Conservation (phyloP, 495 filamentous ascomycete species). For the Geopyxis carbonaria region DNA sequence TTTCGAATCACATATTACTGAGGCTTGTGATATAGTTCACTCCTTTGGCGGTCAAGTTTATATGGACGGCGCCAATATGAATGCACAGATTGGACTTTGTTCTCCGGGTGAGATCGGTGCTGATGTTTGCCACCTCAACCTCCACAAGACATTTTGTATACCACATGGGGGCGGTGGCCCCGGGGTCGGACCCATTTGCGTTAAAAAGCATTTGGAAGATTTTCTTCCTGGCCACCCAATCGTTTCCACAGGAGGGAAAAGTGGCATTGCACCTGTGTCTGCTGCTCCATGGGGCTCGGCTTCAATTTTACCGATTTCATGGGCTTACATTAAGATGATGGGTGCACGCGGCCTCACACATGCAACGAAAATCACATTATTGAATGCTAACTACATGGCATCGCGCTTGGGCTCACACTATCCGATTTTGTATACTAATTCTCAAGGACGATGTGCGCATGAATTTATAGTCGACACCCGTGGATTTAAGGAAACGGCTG, state of each 20-base stretch:
- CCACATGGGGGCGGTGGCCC: conserved; percentile 93
- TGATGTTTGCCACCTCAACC: conserved; percentile 93
- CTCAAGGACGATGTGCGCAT: conserved; percentile 75
- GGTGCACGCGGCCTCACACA: conserved; percentile 73
- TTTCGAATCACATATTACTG: conserved; percentile 81
- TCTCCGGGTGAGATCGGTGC: conserved; percentile 94
- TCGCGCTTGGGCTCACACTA: conserved; percentile 80
- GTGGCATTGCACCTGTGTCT: conserved; percentile 54
- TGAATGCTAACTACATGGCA: conserved; percentile 97
- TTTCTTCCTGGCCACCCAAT: conserved; percentile 65
- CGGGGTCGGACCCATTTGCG: conserved; percentile 88
- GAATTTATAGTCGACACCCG: conserved; percentile 96
- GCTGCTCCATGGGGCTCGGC: conserved; percentile 85
- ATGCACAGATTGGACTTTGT: conserved; percentile 93
- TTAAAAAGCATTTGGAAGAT: conserved; percentile 59
- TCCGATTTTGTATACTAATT: conserved; percentile 82
- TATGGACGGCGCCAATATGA: conserved; percentile 99
- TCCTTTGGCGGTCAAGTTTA: conserved; percentile 85
- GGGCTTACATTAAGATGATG: conserved; percentile 98
- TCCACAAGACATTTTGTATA: conserved; percentile 99
- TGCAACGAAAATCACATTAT: conserved; percentile 81
- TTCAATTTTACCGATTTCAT: conserved; percentile 88
- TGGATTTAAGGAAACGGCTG: conserved; percentile 64
- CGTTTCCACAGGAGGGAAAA: conserved; percentile 44
- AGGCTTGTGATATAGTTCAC: conserved; percentile 75